Evolutionary conservation across 805 yeast species (phyloP).

Genomic region (Trichomonascus vanleenenianus): DNA sequence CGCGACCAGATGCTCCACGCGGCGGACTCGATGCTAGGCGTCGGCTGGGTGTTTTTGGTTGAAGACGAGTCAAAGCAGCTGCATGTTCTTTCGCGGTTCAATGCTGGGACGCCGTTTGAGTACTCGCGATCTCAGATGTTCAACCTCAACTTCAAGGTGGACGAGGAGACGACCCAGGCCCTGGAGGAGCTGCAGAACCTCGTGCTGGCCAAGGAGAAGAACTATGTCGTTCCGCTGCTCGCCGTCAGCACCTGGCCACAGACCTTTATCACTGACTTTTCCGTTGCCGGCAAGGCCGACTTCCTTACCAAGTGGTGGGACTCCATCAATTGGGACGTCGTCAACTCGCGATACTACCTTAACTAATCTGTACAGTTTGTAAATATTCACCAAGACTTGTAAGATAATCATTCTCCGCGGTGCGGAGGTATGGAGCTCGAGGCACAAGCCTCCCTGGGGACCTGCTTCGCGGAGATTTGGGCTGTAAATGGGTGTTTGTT

Average conservation of each 20-base stretch:
- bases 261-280: slow-evolving; percentile 81
- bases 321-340: slow-evolving; percentile 69
- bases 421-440: no score
- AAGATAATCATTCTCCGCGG: no score
- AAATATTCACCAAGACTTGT: no score
- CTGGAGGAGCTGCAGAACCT: slow-evolving; percentile 37
- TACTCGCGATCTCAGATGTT: slow-evolving; percentile 50
- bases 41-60: slow-evolving; percentile 86
- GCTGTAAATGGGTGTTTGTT: no score
- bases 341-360: slow-evolving; percentile 17
- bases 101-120: slow-evolving; percentile 77
- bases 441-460: no score
- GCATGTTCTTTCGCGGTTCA: slow-evolving; percentile 74
- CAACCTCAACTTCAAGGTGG: slow-evolving; percentile 67
- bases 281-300: slow-evolving; percentile 59
- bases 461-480: no score
- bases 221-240: slow-evolving; percentile 53
- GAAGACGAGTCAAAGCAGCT: slow-evolving; percentile 46
- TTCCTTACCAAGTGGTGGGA: slow-evolving; percentile 72
- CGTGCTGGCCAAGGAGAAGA: slow-evolving; percentile 23
- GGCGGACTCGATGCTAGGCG: slow-evolving; percentile 70
- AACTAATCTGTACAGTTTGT: not conserved
- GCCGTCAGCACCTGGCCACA: slow-evolving; percentile 83
- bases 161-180: slow-evolving; percentile 42
- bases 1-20: slow-evolving; percentile 61